These are phyloP conservation scores for Saturnispora ahearnii DNA, from an alignment of 805 yeast genomes.

Conservation along the genomic window DNA sequence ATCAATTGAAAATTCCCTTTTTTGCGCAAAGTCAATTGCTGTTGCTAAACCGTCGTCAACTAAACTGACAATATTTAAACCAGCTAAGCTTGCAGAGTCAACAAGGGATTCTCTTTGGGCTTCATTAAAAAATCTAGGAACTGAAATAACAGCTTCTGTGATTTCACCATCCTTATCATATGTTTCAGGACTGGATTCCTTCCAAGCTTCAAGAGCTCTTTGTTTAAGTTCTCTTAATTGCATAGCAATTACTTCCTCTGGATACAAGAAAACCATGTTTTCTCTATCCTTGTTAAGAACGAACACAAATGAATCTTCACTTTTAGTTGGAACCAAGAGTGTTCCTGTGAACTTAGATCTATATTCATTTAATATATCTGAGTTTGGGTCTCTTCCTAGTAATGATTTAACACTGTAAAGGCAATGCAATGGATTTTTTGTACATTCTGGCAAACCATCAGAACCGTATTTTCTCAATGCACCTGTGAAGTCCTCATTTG, in stretches of 20 bases:
- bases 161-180: constrained; percentile 31
- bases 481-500: constrained; percentile 28
- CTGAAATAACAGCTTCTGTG: constrained; percentile 62
- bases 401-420: constrained; percentile 60
- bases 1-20: constrained; percentile 32
- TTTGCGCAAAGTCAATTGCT: constrained; percentile 68
- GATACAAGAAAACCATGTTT: constrained; percentile 26
- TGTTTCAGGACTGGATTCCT: constrained; percentile 42
- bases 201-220: constrained; percentile 57
- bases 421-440: constrained; percentile 67
- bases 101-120: constrained; percentile 60
- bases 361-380: constrained; percentile 39
- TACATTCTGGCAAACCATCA: constrained; percentile 56
- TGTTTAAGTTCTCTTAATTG: constrained; percentile 51
- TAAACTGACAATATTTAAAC: constrained; percentile 52
- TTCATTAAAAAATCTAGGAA: constrained; percentile 62
- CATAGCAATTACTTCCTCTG: constrained; percentile 87
- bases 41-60: constrained; percentile 92
- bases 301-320: constrained; percentile 50
- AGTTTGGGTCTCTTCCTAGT: constrained; percentile 53
- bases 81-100: constrained; percentile 68
- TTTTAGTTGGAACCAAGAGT: constrained; percentile 29
- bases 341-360: constrained; percentile 53
- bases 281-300: constrained; percentile 25
- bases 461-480: constrained; percentile 74